Evolutionary conservation across 2,329 filamentous ascomycete genomes (phyloP).

Genomic region (Fusarium cyanostomum): DNA sequence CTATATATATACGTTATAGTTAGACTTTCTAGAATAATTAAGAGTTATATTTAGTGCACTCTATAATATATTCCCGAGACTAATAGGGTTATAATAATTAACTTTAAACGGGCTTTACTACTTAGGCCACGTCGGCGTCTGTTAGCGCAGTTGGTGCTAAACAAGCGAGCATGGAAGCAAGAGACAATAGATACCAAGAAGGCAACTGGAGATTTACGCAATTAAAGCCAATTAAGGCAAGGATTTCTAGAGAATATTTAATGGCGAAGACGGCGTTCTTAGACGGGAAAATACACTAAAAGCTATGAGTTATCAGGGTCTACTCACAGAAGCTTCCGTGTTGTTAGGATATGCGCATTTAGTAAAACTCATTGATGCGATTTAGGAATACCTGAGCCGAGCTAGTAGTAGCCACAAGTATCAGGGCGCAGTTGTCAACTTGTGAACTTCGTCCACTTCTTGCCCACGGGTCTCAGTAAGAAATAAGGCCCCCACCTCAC

Average conservation of each 20-base stretch:
- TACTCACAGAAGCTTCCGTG: too few species aligned
- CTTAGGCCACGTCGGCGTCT: conserved; percentile 24
- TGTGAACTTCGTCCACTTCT: too few species aligned
- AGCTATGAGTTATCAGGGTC: too few species aligned
- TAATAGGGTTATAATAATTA: conserved; percentile 43
- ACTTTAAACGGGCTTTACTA: conserved; percentile 46
- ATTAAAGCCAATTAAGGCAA: background rate
- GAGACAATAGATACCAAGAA: conserved; percentile 1
- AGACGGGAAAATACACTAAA: too few species aligned
- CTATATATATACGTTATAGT: too few species aligned
- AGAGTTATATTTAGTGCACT: conserved; percentile 36
- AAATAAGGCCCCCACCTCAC: too few species aligned
- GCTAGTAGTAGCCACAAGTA: too few species aligned
- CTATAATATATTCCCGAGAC: conserved; percentile 35
- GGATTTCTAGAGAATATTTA: conserved; percentile 3
- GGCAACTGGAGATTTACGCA: background rate
- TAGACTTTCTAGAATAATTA: conserved; percentile 44
- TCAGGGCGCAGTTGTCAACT: too few species aligned
- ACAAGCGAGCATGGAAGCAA: conserved; percentile 27
- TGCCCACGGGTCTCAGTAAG: too few species aligned
- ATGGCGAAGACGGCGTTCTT: conserved; percentile 2
- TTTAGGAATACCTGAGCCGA: too few species aligned
- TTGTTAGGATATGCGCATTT: too few species aligned
- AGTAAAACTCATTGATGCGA: too few species aligned
- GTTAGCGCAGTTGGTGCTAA: conserved; percentile 35